Evolutionary conservation across 148 eudicot species (phyloP).

Genomic region (Agrostemma githago): DNA sequence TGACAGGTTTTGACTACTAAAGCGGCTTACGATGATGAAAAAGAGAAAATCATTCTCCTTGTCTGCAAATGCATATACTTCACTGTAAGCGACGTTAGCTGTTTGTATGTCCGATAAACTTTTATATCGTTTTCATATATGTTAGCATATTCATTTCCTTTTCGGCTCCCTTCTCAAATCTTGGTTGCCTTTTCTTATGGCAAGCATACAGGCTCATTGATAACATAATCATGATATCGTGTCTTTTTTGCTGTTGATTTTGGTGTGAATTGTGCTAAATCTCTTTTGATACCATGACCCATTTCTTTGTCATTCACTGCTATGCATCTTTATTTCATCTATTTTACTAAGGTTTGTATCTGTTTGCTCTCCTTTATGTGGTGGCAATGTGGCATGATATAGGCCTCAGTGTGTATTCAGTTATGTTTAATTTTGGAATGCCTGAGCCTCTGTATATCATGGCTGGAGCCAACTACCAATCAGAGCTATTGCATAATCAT

Average conservation of each 20-base stretch:
- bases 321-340: neutral
- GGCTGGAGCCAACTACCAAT: neutral
- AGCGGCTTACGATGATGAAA: slow-evolving; percentile 34
- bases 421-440: neutral
- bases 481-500: neutral
- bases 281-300: neutral
- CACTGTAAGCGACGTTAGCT: slow-evolving; percentile 41
- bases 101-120: neutral
- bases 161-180: neutral
- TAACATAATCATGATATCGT: neutral
- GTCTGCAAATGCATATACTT: slow-evolving; percentile 62
- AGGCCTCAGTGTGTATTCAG: neutral
- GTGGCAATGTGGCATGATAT: neutral
- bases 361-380: neutral
- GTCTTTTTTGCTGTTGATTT: neutral
- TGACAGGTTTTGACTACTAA: slow-evolving; percentile 36
- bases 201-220: neutral
- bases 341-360: neutral
- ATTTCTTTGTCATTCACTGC: neutral
- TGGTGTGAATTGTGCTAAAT: neutral
- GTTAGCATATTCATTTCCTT: slow-evolving; percentile 8
- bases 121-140: neutral
- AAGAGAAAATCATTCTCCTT: slow-evolving; percentile 46
- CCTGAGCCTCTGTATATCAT: neutral
- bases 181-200: neutral